Conservation (phyloP, 1,284 basidiomycete species). For the Porodaedalea pini region DNA sequence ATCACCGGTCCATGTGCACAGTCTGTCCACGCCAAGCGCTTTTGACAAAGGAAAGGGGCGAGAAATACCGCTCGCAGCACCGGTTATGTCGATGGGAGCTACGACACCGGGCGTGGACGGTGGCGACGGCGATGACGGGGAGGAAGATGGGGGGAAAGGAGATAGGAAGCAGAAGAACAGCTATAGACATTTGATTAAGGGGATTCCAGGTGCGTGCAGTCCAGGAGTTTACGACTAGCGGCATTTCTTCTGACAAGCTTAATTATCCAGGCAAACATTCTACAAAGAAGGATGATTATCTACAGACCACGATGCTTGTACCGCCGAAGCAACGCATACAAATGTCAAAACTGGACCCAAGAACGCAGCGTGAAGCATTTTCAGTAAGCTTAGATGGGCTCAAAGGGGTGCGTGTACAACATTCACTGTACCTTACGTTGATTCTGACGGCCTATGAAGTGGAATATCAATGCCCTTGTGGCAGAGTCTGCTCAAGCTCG, state of each 20-base stretch:
- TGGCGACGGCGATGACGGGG: conserved; percentile 48
- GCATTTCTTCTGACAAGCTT: conserved; percentile 15
- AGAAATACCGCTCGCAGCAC: conserved; percentile 32
- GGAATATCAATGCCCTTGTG: conserved; percentile 63
- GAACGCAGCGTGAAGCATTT: conserved; percentile 69
- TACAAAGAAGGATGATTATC: conserved; percentile 75
- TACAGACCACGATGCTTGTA: conserved; percentile 58
- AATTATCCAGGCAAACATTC: conserved; percentile 65
- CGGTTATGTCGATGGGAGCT: conserved; percentile 27
- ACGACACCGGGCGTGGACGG: conserved; percentile 44
- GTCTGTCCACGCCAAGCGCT: conserved; percentile 18
- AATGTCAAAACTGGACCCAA: conserved; percentile 61
- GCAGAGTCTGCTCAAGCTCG: conserved; percentile 70
- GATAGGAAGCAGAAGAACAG: conserved; percentile 77
- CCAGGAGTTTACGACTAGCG: conserved; percentile 8
- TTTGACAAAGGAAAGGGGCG: conserved; percentile 61
- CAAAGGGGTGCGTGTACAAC: conserved; percentile 58
- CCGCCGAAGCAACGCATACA: conserved; percentile 68
- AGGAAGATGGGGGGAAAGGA: conserved; percentile 40
- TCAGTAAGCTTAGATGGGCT: conserved; percentile 67
- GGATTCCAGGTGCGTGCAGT: conserved; percentile 57
- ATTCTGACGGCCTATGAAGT: conserved; percentile 41
- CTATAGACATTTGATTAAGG: conserved; percentile 75
- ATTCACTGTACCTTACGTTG: conserved; percentile 16
- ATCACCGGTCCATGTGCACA: background rate